Percentiles rank a stretch among this genome's conserved stretches.
Evolutionary conservation across 2,329 filamentous ascomycete genomes (phyloP).

Genomic region (Dendryphion nanum): DNA sequence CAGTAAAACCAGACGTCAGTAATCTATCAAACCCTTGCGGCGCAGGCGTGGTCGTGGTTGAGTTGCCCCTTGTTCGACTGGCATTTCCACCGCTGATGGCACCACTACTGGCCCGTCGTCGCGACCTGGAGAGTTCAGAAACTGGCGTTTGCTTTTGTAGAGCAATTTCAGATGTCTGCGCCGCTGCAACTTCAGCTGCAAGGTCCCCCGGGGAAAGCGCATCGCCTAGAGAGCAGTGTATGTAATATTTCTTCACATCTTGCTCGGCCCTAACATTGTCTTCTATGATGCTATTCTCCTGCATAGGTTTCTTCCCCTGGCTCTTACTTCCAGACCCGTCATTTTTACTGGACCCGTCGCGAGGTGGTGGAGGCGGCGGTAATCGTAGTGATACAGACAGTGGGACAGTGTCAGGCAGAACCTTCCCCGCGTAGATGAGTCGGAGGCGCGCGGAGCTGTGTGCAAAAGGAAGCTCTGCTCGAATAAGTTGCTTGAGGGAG

Average conservation of each 20-base stretch:
- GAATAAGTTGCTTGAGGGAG: constrained; percentile 79
- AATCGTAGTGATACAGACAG: constrained; percentile 68
- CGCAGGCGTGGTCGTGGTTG: constrained; percentile 47
- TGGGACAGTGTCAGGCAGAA: constrained; percentile 71
- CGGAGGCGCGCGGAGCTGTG: constrained; percentile 71
- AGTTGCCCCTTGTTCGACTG: constrained; percentile 18
- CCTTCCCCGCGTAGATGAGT: constrained; percentile 85
- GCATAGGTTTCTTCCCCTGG: constrained; percentile 67
- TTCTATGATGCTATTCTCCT: constrained; percentile 12
- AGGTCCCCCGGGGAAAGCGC: constrained; percentile 68
- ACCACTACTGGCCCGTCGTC: constrained; percentile 15
- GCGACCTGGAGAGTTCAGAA: constrained; percentile 10
- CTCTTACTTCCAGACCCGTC: constrained; percentile 39
- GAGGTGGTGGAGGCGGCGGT: constrained; percentile 49
- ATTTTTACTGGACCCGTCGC: constrained; percentile 22
- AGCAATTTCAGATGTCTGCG: constrained; percentile 38
- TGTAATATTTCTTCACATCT: constrained; percentile 64
- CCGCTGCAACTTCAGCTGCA: constrained; percentile 58
- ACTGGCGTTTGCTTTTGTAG: constrained; percentile 29
- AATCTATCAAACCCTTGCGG: constrained; percentile 88
- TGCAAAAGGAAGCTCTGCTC: constrained; percentile 62
- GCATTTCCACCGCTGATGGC: constrained; percentile 10
- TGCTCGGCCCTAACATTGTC: constrained; percentile 9
- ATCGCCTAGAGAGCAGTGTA: constrained; percentile 91
- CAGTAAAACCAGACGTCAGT: constrained; percentile 75